These are phyloP conservation scores for Didymella glomerata DNA, from an alignment of 2,329 filamentous ascomycete species.

Conservation along the genomic window DNA sequence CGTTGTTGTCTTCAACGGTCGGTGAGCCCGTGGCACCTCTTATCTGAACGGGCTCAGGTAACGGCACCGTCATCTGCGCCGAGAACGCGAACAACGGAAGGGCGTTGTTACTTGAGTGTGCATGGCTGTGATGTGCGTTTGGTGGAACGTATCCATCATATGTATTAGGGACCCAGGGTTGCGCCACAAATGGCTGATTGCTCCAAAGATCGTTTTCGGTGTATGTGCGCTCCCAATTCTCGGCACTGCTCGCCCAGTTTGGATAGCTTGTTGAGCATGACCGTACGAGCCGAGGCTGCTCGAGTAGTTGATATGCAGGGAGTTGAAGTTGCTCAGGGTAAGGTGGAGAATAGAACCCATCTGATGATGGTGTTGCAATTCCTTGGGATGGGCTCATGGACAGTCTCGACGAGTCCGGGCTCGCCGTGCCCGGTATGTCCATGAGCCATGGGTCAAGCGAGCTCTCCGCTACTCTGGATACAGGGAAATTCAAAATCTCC, in stretches of 20 bases:
- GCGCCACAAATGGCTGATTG: constrained; percentile 12
- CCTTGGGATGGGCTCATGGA: constrained; percentile 19
- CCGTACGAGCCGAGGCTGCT: constrained; percentile 11
- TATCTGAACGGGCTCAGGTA: neutral
- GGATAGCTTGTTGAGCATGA: constrained; percentile 10
- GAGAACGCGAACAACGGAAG: neutral
- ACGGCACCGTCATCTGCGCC: neutral
- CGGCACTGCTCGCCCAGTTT: constrained; percentile 4
- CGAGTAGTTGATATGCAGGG: constrained; percentile 8
- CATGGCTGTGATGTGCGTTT: neutral
- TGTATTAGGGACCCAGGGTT: constrained; percentile 10
- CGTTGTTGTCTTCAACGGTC: neutral
- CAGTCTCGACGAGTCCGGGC: constrained; percentile 25
- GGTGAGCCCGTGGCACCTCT: neutral
- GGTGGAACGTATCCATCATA: constrained; percentile 5
- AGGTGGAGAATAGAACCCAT: constrained; percentile 24
- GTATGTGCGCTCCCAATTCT: constrained; percentile 15
- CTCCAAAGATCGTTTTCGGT: constrained; percentile 11
- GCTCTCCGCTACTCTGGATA: constrained; percentile 16
- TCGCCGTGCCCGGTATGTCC: constrained; percentile 15
- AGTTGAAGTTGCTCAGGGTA: constrained; percentile 15
- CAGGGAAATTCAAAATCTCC: constrained; percentile 8
- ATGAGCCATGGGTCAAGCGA: constrained; percentile 29
- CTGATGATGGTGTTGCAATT: constrained; percentile 20
- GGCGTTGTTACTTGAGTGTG: neutral